Base-by-base conservation (phyloP, 495 filamentous ascomycete genomes). In the Xanthoparmelia taractica region DNA sequence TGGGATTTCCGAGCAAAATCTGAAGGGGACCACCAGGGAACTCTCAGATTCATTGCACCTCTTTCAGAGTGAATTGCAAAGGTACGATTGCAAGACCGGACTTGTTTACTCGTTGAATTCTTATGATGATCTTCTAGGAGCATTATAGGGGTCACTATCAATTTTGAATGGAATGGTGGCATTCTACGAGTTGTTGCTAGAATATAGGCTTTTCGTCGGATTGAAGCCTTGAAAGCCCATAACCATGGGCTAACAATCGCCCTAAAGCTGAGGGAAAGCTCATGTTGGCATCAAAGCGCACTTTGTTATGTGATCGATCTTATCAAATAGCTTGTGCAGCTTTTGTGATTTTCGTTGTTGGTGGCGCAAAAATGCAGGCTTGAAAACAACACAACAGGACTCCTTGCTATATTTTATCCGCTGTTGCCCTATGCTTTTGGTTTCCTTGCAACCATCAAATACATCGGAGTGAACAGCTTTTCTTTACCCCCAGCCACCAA, bases 401-500 rank as follows among this genome's bases (percentile, higher is more conserved):
- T 31, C 23, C 48, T 29, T 31, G 27, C 27, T 52, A 13, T 52
- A 0, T 17, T 31, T 0, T 3, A 2, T 10, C 27, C 5, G 2
- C 27, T 31, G 13, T 17, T 12, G 13, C 18, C 48, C 27, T 52
- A 52, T 52, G 45, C 58, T 57, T 47, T 67, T 13, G 93, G 90
- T 80, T 98, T 98, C 77, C 91, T 84, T 43, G 84, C 94, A 62
- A 98, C 85, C 94, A 98, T 97, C 73, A 98, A 78, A 79, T 97
- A 97, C 94, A 98, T 98, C 43, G 94, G 94, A 0, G 94, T 98
- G 79, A 98, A 98, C 23, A 98, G 82, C 72, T 96, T 89, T 82
- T 91, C 84, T 81, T 89, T 86, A 43, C 85, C 94, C 76, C 94
- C 94, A 54, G 87, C 91, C 10, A 96, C 94, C 59, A 98, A 80